Base-by-base conservation (phyloP, 345 rosid species). In the Eucalyptus tenuipes region DNA sequence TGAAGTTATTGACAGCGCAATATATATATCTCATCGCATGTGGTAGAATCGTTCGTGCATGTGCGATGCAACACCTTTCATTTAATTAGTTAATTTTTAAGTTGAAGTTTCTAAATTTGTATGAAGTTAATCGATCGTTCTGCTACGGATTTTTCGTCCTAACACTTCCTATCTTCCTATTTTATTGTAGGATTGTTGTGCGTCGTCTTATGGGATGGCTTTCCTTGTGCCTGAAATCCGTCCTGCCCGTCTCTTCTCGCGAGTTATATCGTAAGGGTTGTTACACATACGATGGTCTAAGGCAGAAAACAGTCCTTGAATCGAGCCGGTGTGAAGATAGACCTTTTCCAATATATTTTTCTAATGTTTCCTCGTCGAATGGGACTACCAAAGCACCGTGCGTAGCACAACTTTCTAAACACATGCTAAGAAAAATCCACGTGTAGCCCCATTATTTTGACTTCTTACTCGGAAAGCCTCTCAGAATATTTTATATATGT, bases 61-160 rank as follows among this genome's bases (percentile, higher is more conserved):
- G 10, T 16, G 13, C 37, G 40, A 33, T 0, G 4, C 10, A 17
- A 68, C 1, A 0, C 37, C 10, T 64, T 66, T n/a, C 10, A n/a
- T 66, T 17, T n/a, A n/a, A 66, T n/a, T 4, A 66, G 20, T 66
- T 1, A 15, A n/a, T 18, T n/a, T 66, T 20, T 13, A 0, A n/a
- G 33, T 66, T n/a, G 75, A 66, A 31, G 18, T 66, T 66, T 17
- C 80, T 17, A 68, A 59, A 59, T 25, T 27, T 27, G 31, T 27
- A 27, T 27, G 31, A 27, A 59, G 68, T 27, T 27, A 27, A 59
- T 59, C 31, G 15, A 59, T 59, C 8, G 3, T 59, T 61, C n/a
- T 61, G 68, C 14, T 12, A 61, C 6, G 8, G 31, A 61, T 6
- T 59, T 59, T 27, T 27, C 2, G 7, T 59, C 31, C 5, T 27